Base-by-base conservation (phyloP, 768 basidiomycete genomes). In the Russula foetens region DNA sequence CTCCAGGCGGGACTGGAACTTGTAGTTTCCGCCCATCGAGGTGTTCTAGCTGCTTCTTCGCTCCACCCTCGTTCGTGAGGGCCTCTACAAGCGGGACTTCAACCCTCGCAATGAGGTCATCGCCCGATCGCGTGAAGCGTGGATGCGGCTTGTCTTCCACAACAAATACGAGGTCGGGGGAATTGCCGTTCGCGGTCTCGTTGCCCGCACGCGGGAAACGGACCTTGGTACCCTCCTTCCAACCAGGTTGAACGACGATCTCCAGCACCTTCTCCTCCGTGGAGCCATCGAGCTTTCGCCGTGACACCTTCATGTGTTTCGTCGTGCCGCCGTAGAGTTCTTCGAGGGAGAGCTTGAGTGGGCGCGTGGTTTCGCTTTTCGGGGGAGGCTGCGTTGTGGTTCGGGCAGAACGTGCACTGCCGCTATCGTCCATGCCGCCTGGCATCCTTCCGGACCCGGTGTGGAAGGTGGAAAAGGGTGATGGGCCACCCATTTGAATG, bases 161-260 rank as follows among this genome's bases (percentile, higher is more conserved):
- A 49, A 96, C 84, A 70, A 99, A 98, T 33, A 94, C 94, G n/a
- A 99, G 80, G 71, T 95, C 92, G 68, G 94, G 92, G 15, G 88
- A 71, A 48, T 86, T 86, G 12, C 88, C 86, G 35, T 63, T 71
- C 14, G 75, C 69, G 53, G 80, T 78, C 67, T 94, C 92, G 72
- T 98, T 94, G 3, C 92, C 92, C 11, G 91, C 87, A 23, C 83
- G 82, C 0, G 90, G 83, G 73, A 95, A 98, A 44, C 91, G 85
- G 60, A 98, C 81, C 75, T 96, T 97, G 19, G 96, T 98, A 0
- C 96, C 96, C 62, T 84, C 83, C 79, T 98, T 98, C 94, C 94
- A 98, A 0, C 96, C 96, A 0, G 95, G 92, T 64, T 81, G 80
- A 24, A 92, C 79, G 35, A 80, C 76, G 68, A 92, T 85, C 68